Conservation (phyloP, 208 protist species). For the Crithidia bombi region DNA sequence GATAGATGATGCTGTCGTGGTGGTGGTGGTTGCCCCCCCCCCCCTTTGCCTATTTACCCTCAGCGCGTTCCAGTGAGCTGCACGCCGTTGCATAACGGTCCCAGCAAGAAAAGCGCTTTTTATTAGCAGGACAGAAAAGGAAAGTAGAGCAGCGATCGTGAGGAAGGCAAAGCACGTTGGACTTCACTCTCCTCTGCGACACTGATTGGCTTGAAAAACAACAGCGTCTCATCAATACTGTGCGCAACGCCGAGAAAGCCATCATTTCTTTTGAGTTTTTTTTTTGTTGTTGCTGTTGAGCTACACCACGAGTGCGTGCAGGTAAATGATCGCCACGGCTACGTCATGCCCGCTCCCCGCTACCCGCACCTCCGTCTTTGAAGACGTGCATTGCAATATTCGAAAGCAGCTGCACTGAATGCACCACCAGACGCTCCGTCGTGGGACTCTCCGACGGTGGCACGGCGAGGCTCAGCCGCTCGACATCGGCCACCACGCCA, state of each 20-base stretch:
- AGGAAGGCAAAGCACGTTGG: neutral
- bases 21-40: no score
- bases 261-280: neutral
- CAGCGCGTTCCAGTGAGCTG: no score
- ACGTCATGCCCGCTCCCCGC: no score
- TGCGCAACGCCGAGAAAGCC: neutral
- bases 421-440: conserved; percentile 34
- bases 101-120: neutral
- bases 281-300: neutral
- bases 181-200: neutral
- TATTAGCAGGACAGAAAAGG: neutral
- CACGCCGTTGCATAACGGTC: no score
- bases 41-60: no score
- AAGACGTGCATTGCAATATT: conserved; percentile 27
- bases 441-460: conserved; percentile 28
- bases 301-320: no score
- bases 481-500: conserved; percentile 44
- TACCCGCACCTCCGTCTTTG: neutral
- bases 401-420: conserved; percentile 46
- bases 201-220: neutral
- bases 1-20: no score
- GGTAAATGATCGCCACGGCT: no score
- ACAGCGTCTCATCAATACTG: neutral
- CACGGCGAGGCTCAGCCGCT: conserved; percentile 41
- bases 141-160: neutral